Conservation (phyloP, 208 protist species). For the Phytomonas francai region DNA sequence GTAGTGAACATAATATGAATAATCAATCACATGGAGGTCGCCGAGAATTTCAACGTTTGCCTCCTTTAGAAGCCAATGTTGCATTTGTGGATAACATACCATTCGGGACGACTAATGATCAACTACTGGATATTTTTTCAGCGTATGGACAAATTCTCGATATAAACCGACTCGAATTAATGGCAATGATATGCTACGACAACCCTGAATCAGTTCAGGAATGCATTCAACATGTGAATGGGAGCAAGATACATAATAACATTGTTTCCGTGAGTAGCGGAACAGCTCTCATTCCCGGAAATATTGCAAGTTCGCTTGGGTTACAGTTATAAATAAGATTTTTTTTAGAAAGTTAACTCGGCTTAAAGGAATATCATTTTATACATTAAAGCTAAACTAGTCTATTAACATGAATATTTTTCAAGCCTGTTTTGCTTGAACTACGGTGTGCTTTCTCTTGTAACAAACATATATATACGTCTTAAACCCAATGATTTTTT, state of each 20-base stretch:
- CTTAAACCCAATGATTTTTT: not conserved
- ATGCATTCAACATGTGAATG: slow-evolving; percentile 79
- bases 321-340: slow-evolving; percentile 20
- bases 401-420: slow-evolving; percentile 17
- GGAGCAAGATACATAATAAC: slow-evolving; percentile 52
- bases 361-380: slow-evolving; percentile 1
- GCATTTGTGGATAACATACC: slow-evolving; percentile 78
- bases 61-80: slow-evolving; percentile 50
- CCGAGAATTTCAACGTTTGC: slow-evolving; percentile 5
- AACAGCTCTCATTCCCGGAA: slow-evolving; percentile 66
- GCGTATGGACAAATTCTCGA: slow-evolving; percentile 70
- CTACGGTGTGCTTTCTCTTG: slow-evolving; percentile 10
- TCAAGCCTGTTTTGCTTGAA: slow-evolving; percentile 13
- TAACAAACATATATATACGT: slow-evolving; percentile 1
- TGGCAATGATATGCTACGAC: slow-evolving; percentile 71
- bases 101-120: slow-evolving; percentile 72
- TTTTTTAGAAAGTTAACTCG: slow-evolving; percentile 7
- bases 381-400: slow-evolving; percentile 8
- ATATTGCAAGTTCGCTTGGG: slow-evolving; percentile 41
- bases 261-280: slow-evolving; percentile 78
- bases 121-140: slow-evolving; percentile 67
- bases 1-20: not conserved
- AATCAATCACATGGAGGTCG: not conserved
- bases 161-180: slow-evolving; percentile 67
- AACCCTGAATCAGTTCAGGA: slow-evolving; percentile 71